Evolutionary conservation across 441 rosid genomes (phyloP).

Genomic region (Jatropha multifida): DNA sequence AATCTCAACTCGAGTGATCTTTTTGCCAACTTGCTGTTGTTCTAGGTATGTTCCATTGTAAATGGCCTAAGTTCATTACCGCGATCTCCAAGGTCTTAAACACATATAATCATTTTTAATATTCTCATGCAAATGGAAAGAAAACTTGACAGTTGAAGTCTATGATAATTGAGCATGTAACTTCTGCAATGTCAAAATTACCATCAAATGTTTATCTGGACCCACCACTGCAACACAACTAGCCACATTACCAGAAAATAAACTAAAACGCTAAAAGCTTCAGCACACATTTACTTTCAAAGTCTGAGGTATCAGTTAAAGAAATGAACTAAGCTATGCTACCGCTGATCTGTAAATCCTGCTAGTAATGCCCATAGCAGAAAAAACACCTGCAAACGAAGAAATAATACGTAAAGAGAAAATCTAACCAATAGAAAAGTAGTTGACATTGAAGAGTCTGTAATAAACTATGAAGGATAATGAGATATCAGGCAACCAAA

Average conservation of each 20-base stretch:
- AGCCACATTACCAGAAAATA: not conserved
- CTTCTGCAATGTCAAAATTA: not conserved
- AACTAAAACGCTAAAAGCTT: not conserved
- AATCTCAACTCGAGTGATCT: no score
- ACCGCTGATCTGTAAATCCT: not conserved
- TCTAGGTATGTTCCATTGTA: no score
- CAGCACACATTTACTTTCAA: not conserved
- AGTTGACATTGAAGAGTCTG: not conserved
- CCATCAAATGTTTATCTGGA: not conserved
- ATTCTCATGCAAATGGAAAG: no score
- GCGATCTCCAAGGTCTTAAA: not conserved
- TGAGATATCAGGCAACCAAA: not conserved
- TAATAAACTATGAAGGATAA: not conserved
- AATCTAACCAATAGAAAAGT: not conserved
- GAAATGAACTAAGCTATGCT: not conserved
- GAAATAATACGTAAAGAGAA: not conserved
- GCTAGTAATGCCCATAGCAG: not conserved
- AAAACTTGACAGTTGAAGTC: not conserved
- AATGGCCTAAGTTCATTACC: not conserved
- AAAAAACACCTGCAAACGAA: constrained; percentile 5
- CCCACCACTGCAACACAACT: not conserved
- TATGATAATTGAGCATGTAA: not conserved
- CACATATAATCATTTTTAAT: not conserved
- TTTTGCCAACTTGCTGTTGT: no score
- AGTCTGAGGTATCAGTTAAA: not conserved